Base-by-base conservation (phyloP, 2,329 filamentous ascomycete species). In the Hymenoscyphus salicellus region DNA sequence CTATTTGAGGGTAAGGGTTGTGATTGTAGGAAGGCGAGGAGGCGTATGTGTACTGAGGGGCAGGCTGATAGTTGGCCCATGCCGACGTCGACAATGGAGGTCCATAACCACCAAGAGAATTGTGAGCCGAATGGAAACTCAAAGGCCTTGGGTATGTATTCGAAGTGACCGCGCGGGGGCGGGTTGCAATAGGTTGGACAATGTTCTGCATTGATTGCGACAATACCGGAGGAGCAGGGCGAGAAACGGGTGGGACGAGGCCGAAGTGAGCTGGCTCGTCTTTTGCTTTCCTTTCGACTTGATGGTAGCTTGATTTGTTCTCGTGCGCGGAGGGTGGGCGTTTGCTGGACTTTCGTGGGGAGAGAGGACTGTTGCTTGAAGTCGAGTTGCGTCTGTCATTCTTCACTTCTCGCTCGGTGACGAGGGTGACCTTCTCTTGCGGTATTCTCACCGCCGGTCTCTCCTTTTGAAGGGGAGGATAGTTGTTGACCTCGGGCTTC, bases 221-320 rank as follows among this genome's bases (percentile, higher is more conserved):
- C 23, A 65, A n/a, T 8, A 65, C 32, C 10, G 66, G 62, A 16
- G 66, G 58, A 20, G 63, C 28, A 20, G 32, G 32, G 55, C 41
- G 55, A 43, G 58, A 6, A 46, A 26, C 38, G 17, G 58, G 46
- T 55, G 63, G 26, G 4, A 61, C 56, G 52, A 70, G 63, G 30
- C 70, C 72, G 66, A 69, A 73, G 63, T 72, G 65, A n/a, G 63
- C 63, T n/a, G 72, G 65, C 23, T 73, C 68, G 20, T 70, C 66
- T 52, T 43, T 68, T 49, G 20, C 23, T 49, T 49, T 49, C n/a
- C n/a, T 49, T 10, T 49, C 43, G n/a, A 23, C 17, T 20, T 49
- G 43, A 11, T 49, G 41, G 11, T 46, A 20, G 17, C 41, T 46
- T 33, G 58, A 43, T 58, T 62, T 63, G 46, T 67, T 70, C 32